Conservation (phyloP, 2,329 filamentous ascomycete genomes). For the Colletotrichum plurivorum region DNA sequence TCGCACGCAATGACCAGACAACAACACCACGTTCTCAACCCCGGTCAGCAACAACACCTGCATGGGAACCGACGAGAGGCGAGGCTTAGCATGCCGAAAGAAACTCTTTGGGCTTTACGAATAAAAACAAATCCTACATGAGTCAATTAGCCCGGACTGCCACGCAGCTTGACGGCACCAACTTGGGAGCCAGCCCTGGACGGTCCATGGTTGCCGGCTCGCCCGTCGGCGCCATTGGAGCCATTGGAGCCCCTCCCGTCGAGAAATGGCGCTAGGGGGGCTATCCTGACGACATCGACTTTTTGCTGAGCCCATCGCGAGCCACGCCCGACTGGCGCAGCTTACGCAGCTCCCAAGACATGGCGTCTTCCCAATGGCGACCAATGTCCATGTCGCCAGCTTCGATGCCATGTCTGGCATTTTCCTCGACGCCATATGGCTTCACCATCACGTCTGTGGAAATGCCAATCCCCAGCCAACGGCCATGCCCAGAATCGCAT, state of each 20-base stretch:
- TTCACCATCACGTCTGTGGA: neutral
- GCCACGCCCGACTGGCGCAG: constrained; percentile 16
- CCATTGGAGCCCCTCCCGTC: constrained; percentile 31
- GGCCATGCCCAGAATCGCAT: constrained; percentile 7
- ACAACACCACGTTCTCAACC: neutral
- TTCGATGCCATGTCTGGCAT: constrained; percentile 8
- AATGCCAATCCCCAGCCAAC: constrained; percentile 24
- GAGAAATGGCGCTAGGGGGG: constrained; percentile 31
- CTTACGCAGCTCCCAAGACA: constrained; percentile 40
- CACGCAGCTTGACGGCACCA: neutral
- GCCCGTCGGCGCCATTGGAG: neutral
- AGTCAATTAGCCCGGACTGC: neutral
- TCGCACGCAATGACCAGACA: constrained; percentile 5
- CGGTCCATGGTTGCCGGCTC: neutral
- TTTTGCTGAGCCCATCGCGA: constrained; percentile 5
- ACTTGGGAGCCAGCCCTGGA: neutral
- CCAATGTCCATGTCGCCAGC: constrained; percentile 4
- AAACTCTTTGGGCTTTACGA: constrained; percentile 14
- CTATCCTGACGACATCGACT: constrained; percentile 42
- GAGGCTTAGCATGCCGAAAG: constrained; percentile 13
- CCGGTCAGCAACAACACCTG: constrained; percentile 1
- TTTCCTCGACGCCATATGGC: constrained; percentile 7
- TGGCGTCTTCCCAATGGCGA: constrained; percentile 26
- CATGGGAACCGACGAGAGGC: constrained; percentile 2
- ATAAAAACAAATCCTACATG: neutral